Percentiles rank a stretch among this genome's conserved stretches.
Conservation (phyloP, 371 early-diverging fungal genomes). For the Mortierella sp. region DNA sequence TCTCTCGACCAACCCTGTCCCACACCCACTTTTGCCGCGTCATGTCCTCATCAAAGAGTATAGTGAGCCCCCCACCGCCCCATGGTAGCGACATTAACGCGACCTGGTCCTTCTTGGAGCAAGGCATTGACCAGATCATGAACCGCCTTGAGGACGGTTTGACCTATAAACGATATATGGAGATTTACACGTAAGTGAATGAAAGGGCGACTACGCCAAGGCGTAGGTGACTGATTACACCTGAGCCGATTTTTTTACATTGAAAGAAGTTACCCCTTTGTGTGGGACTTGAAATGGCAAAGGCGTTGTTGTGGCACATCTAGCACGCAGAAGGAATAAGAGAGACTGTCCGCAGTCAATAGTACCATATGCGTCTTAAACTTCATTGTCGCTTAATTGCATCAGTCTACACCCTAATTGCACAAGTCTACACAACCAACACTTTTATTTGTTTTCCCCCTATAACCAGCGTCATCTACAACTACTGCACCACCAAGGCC, state of each 20-base stretch:
- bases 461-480: slow-evolving; percentile 79
- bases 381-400: not conserved
- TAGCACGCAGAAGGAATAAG: not conserved
- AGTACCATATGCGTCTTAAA: not conserved
- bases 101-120: slow-evolving; percentile 84
- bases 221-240: not conserved
- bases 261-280: not conserved
- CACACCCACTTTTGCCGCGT: slow-evolving; percentile 6
- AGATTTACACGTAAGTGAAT: slow-evolving; percentile 85
- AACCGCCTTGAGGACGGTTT: slow-evolving; percentile 81
- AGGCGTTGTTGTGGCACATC: not conserved
- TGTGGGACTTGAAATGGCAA: not conserved
- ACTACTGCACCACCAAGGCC: slow-evolving; percentile 76
- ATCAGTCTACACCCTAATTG: not conserved
- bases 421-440: not conserved
- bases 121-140: slow-evolving; percentile 87
- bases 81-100: slow-evolving; percentile 66
- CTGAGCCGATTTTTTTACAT: not conserved
- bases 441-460: not conserved
- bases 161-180: slow-evolving; percentile 80
- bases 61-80: slow-evolving; percentile 37
- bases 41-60: slow-evolving; percentile 41
- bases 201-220: slow-evolving; percentile 1
- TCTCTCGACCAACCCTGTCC: not conserved
- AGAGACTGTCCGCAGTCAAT: slow-evolving; percentile 10